phyloP scores from a whole-genome alignment of 192 early-diverging fungal species.

The Lunasporangiospora selenospora region DNA sequence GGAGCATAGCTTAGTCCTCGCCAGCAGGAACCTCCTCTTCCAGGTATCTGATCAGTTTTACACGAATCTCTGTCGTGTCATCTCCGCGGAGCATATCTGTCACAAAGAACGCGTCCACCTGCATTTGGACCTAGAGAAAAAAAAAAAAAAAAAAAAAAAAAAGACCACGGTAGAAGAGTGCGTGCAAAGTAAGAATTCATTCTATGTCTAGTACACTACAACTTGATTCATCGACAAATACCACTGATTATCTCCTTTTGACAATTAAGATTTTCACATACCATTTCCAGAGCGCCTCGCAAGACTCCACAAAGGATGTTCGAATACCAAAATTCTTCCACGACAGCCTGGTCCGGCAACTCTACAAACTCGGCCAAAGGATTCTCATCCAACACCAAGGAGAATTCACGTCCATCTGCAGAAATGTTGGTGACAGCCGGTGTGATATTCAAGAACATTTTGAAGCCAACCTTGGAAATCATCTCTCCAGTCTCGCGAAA shows the following conservation, averaged over 20 bases:
- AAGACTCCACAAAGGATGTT: constrained; percentile 96
- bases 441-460: constrained; percentile 92
- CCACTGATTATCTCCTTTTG: no score
- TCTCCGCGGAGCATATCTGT: constrained; percentile 87
- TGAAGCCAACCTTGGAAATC: constrained; percentile 96
- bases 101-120: constrained; percentile 87
- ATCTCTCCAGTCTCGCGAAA: constrained; percentile 93
- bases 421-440: constrained; percentile 87
- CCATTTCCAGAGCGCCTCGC: constrained; percentile 96
- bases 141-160: constrained; percentile 9
- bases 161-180: not conserved
- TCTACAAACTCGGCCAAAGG: constrained; percentile 98
- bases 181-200: no score
- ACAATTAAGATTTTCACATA: constrained; percentile 54
- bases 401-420: constrained; percentile 87
- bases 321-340: constrained; percentile 92
- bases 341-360: constrained; percentile 73
- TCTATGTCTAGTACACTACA: no score
- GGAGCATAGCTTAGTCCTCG: constrained; percentile 68
- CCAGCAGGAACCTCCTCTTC: constrained; percentile 96
- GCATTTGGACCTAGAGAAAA: constrained; percentile 74
- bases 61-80: constrained; percentile 90
- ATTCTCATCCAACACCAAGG: constrained; percentile 94
- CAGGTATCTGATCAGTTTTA: constrained; percentile 84
- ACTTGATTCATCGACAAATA: not conserved